Evolutionary conservation across 2,329 filamentous ascomycete genomes (phyloP).

Genomic region (Fulvia fulva): DNA sequence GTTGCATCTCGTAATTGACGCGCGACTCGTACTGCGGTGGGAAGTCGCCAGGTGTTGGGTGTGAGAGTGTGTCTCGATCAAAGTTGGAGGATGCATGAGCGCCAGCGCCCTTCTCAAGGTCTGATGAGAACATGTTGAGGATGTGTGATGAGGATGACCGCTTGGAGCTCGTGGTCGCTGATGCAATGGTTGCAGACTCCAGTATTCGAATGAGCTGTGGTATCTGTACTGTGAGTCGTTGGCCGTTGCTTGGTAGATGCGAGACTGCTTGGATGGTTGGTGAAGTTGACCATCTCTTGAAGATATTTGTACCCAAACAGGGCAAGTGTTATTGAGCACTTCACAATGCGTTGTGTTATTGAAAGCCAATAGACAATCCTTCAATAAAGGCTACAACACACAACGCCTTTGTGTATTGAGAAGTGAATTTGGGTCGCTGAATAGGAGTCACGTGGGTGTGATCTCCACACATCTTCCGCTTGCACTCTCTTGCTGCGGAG

Average conservation of each 20-base stretch:
- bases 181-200: background rate
- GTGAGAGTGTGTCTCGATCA: background rate
- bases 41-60: background rate
- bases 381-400: background rate
- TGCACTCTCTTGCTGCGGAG: background rate
- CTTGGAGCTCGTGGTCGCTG: background rate
- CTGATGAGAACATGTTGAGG: slow-evolving; percentile 6
- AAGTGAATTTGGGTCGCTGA: background rate
- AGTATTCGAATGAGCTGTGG: background rate
- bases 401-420: background rate
- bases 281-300: background rate
- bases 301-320: background rate
- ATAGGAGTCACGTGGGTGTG: background rate
- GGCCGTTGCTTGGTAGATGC: background rate
- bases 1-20: slow-evolving; percentile 15
- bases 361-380: background rate
- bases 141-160: background rate
- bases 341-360: slow-evolving; percentile 8
- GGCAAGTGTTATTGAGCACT: background rate
- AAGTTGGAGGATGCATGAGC: background rate
- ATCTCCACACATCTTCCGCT: background rate
- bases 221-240: background rate
- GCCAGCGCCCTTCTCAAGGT: slow-evolving; percentile 12
- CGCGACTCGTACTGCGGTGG: slow-evolving; percentile 14
- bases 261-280: background rate